Evolutionary conservation across 306 rosid genomes (phyloP), one percentile per base, ranked within the genome.

Genomic region (Dryas drummondii): DNA sequence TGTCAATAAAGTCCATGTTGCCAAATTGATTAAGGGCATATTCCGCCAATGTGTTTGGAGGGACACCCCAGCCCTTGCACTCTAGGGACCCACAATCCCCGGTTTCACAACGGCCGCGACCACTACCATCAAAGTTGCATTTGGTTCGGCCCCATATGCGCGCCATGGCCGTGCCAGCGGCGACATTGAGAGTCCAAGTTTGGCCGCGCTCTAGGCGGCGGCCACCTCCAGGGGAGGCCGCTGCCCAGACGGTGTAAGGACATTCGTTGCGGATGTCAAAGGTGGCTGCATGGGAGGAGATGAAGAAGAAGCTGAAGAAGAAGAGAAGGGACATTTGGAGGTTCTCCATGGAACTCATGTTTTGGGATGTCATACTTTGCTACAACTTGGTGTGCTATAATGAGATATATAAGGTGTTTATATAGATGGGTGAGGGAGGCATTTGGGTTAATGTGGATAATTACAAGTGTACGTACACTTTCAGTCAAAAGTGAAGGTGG

Each of bases 81-180:
- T 44, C 47, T 0, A 88, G 83, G 4, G 72, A 69, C 0, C 80
- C 81, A 8, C 94, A 92, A 27, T 90, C 97, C 1, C 96, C 96
- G 0, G 96, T 90, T 12, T 61, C 22, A 32, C 97, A 92, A 4
- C 9, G 74, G 5, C 93, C 93, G 0, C 26, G 66, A 0, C 93
- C 93, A 0, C 71, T 44, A 0, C 54, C 61, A 32, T 88, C 87
- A 19, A 90, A 90, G 52, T 69, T 81, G 86, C 97, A 90, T n/a
- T 79, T 77, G 32, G 97, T 92, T 48, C 96, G 89, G 0, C 88
- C 90, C 96, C 97, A 92, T 3, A 92, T 86, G 61, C 94, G 88
- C 73, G 57, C 92, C 94, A n/a, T 81, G 77, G 58, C 44, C 7
- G 82, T 79, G 54, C 82, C 70, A 0, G 78, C 66, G 0, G 82